Evolutionary conservation across 495 filamentous ascomycete species (phyloP).

Genomic region (Penicillium verhagenii): DNA sequence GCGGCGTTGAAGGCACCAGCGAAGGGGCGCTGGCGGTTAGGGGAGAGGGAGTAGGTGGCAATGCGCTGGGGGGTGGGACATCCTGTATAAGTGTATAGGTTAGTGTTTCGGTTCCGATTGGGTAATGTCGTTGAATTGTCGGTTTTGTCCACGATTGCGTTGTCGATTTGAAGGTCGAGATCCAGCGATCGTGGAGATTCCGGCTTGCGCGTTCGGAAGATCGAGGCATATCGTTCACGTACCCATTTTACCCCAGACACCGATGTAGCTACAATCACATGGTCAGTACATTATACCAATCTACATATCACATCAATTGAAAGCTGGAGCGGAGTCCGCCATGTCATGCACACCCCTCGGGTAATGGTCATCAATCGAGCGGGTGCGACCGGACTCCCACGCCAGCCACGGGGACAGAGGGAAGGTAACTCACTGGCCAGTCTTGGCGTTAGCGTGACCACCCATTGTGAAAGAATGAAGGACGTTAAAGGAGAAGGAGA

Average conservation of each 20-base stretch:
- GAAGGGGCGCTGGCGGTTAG: constrained; percentile 65
- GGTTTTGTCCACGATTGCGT: not conserved
- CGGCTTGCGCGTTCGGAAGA: constrained; percentile 14
- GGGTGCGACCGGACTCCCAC: constrained; percentile 26
- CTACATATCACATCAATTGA: not conserved
- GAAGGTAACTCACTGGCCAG: constrained; percentile 64
- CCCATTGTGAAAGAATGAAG: constrained; percentile 59
- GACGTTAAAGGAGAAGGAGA: constrained; percentile 20
- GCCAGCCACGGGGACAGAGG: constrained; percentile 12
- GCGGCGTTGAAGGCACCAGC: constrained; percentile 61
- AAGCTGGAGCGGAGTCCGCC: not conserved
- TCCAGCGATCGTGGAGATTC: not conserved
- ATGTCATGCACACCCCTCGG: not conserved
- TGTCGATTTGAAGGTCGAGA: not conserved
- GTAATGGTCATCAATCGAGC: constrained; percentile 9
- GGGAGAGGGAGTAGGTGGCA: constrained; percentile 58
- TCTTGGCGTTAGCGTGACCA: constrained; percentile 60
- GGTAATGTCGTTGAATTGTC: not conserved
- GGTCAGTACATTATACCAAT: constrained; percentile 16
- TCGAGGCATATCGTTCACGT: constrained; percentile 39
- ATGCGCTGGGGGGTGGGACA: constrained; percentile 61
- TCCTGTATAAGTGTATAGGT: constrained; percentile 22
- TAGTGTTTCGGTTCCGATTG: not conserved
- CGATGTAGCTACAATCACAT: constrained; percentile 65
- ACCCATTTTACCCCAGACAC: constrained; percentile 85